phyloP scores from a whole-genome alignment of 1,284 basidiomycete genomes.

The Papiliotrema laurentii region DNA sequence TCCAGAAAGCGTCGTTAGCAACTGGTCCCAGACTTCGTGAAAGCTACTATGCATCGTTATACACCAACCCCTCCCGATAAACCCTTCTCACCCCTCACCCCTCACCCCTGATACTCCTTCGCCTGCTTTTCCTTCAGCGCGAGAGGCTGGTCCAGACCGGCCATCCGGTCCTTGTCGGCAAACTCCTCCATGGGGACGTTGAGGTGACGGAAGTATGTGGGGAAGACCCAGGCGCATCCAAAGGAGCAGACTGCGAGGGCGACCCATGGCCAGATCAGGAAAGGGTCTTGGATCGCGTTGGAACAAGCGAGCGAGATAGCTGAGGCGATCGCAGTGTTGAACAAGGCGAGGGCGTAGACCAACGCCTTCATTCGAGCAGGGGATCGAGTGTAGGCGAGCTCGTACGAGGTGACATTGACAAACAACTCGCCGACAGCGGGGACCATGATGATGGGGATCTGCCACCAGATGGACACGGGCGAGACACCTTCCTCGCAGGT shows the following conservation, averaged over 20 bases:
- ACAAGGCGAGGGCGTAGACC: conserved; percentile 45
- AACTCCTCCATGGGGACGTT: conserved; percentile 37
- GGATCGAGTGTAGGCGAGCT: conserved; percentile 50
- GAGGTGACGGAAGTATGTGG: conserved; percentile 38
- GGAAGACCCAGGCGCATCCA: conserved; percentile 31
- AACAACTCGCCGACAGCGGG: conserved; percentile 52
- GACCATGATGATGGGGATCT: conserved; percentile 49
- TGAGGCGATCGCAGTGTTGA: conserved; percentile 49
- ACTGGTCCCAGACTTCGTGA: too few relatives aligned
- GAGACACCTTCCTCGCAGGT: conserved; percentile 34
- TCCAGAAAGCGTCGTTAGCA: too few relatives aligned
- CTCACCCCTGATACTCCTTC: not conserved
- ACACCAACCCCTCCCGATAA: too few relatives aligned
- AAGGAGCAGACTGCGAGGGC: conserved; percentile 42
- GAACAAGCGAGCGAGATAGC: conserved; percentile 45
- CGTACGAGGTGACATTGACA: conserved; percentile 51
- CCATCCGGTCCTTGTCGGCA: conserved; percentile 35
- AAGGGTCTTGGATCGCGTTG: conserved; percentile 46
- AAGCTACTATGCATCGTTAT: too few relatives aligned
- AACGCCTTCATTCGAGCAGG: conserved; percentile 46
- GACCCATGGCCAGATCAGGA: conserved; percentile 50
- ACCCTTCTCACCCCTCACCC: too few relatives aligned
- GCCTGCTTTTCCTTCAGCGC: not conserved
- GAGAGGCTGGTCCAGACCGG: conserved; percentile 23
- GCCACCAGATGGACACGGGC: conserved; percentile 45